These are phyloP conservation scores for Tulasnella sp. DNA, from an alignment of 768 basidiomycete species.

Conservation along the genomic window DNA sequence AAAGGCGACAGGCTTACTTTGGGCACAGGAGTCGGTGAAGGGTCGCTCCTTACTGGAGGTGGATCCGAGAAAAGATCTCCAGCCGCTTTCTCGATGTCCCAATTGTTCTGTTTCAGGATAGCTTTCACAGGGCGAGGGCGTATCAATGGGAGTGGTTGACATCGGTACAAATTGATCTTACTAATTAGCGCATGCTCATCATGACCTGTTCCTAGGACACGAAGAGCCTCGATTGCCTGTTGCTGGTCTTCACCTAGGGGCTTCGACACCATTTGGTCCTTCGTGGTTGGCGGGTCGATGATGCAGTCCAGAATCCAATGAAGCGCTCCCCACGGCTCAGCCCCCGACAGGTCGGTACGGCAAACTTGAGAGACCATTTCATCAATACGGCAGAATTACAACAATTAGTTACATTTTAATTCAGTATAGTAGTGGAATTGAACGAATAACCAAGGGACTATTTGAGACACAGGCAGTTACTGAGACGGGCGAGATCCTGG, in stretches of 20 bases:
- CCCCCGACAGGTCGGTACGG: no score
- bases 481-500: not conserved
- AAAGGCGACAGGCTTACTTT: not conserved
- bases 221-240: constrained; percentile 3
- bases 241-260: not conserved
- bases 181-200: constrained; percentile 15
- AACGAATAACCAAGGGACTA: not conserved
- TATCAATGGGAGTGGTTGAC: not conserved
- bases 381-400: not conserved
- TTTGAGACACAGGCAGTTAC: not conserved
- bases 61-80: constrained; percentile 11
- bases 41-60: not conserved
- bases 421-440: not conserved
- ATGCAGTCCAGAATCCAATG: constrained; percentile 8
- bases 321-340: not conserved
- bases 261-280: not conserved
- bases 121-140: not conserved
- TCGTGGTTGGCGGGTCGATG: not conserved
- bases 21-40: not conserved
- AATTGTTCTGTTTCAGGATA: constrained; percentile 14
- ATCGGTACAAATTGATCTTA: not conserved
- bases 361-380: not conserved
- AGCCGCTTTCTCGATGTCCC: constrained; percentile 18
- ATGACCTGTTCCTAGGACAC: not conserved
- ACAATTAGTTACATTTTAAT: not conserved